These are phyloP conservation scores for Penicillium sclerotiorum DNA, from an alignment of 2,329 filamentous ascomycete species.

Conservation along the genomic window DNA sequence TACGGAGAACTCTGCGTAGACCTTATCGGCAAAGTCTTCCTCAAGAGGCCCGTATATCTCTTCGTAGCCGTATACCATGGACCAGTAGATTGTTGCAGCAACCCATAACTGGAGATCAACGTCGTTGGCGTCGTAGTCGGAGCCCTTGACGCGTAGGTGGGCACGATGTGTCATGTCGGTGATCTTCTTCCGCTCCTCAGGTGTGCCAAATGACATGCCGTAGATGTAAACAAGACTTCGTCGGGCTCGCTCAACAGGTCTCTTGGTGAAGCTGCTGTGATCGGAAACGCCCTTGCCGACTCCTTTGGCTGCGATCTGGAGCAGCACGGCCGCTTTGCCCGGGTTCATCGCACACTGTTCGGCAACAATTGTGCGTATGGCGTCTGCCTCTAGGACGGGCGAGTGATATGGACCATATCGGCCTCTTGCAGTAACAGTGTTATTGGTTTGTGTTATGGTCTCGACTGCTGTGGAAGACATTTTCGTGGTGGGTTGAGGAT, in stretches of 20 bases:
- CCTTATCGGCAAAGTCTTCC: conserved; percentile 3
- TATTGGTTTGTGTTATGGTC: neutral
- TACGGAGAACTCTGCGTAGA: conserved; percentile 17
- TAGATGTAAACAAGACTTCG: conserved; percentile 30
- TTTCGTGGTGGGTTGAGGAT: neutral
- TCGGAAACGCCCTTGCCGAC: conserved; percentile 28
- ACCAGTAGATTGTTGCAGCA: conserved; percentile 31
- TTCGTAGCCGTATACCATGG: conserved; percentile 28
- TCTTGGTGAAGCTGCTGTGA: conserved; percentile 29
- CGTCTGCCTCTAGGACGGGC: neutral
- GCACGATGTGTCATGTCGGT: conserved; percentile 29
- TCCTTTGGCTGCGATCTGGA: conserved; percentile 30
- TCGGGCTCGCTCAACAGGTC: conserved; percentile 27
- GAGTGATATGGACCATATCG: neutral
- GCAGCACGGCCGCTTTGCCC: conserved; percentile 25
- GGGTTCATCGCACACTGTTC: neutral
- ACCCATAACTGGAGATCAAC: conserved; percentile 34
- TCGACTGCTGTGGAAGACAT: neutral
- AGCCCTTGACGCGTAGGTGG: conserved; percentile 26
- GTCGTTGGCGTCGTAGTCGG: conserved; percentile 30
- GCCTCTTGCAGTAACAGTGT: neutral
- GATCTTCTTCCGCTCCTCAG: conserved; percentile 28
- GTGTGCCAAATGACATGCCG: conserved; percentile 27
- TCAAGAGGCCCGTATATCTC: conserved; percentile 25
- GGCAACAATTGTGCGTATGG: neutral